These are phyloP conservation scores for Cytospora piceicola DNA, from an alignment of 2,329 filamentous ascomycete species.

Conservation along the genomic window DNA sequence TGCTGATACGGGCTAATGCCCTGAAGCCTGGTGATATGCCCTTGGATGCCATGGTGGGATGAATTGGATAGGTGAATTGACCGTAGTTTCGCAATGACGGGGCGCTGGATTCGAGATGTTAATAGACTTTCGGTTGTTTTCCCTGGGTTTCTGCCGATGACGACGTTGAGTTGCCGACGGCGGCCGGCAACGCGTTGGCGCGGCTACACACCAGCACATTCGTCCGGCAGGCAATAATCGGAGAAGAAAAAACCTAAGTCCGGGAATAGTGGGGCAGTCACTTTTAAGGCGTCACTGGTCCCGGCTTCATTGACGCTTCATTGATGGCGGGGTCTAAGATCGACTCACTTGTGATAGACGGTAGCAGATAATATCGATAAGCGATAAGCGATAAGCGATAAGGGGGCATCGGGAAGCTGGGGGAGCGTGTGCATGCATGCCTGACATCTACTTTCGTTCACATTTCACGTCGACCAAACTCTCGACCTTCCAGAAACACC, in stretches of 20 bases:
- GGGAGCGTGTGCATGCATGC: not conserved
- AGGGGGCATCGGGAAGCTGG: too few relatives aligned
- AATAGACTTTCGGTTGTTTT: not conserved
- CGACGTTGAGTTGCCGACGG: not conserved
- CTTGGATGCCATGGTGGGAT: constrained; percentile 17
- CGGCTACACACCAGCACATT: not conserved
- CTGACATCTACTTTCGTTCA: not conserved
- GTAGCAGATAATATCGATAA: not conserved
- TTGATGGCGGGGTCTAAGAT: not conserved
- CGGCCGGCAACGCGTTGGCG: not conserved
- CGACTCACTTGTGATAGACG: not conserved
- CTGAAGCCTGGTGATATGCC: constrained; percentile 8
- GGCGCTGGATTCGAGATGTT: not conserved
- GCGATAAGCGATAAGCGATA: not conserved
- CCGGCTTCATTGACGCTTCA: too few relatives aligned
- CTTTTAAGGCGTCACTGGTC: not conserved
- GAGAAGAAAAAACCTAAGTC: not conserved
- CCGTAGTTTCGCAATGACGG: not conserved
- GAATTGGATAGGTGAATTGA: not conserved
- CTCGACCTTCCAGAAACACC: not conserved
- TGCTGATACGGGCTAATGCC: constrained; percentile 2
- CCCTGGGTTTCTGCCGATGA: not conserved
- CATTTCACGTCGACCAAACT: not conserved
- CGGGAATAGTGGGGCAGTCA: not conserved
- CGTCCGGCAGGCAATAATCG: not conserved